These are phyloP conservation scores for Ostreobium quekettii DNA, from an alignment of 139 green algal species.

Conservation along the genomic window DNA sequence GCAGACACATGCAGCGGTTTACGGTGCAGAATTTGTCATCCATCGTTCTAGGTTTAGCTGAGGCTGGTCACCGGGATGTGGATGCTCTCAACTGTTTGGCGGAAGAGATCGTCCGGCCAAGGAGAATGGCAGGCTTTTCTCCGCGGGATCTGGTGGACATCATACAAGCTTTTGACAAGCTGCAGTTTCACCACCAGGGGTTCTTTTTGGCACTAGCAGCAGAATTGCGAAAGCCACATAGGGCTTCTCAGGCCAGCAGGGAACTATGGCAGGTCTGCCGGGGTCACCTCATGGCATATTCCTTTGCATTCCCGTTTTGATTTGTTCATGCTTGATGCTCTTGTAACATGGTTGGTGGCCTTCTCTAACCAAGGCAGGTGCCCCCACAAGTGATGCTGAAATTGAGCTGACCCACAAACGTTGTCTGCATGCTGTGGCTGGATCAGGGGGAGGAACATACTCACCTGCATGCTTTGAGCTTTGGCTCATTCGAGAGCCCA, in stretches of 20 bases:
- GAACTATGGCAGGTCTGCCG: slow-evolving; percentile 16
- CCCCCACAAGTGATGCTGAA: no score
- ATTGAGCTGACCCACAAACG: no score
- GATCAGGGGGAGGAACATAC: no score
- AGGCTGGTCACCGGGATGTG: neutral
- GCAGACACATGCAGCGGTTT: neutral
- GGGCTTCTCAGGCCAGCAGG: neutral
- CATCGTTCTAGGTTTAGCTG: slow-evolving; percentile 12
- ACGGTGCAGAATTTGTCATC: slow-evolving; percentile 17
- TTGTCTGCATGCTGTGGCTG: no score
- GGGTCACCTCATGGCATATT: slow-evolving; percentile 14
- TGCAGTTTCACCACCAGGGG: slow-evolving; percentile 10
- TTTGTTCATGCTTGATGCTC: no score
- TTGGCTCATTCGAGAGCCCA: no score
- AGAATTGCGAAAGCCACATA: slow-evolving; percentile 13
- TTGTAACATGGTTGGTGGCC: no score
- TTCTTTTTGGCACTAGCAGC: slow-evolving; percentile 9
- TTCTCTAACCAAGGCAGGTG: no score
- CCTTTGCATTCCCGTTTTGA: slow-evolving; percentile 18
- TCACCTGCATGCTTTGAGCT: no score
- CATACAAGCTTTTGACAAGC: slow-evolving; percentile 9
- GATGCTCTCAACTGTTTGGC: neutral
- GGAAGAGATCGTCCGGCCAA: neutral
- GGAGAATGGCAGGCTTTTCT: slow-evolving; percentile 10
- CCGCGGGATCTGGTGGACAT: slow-evolving; percentile 16